Evolutionary conservation across 495 filamentous ascomycete genomes (phyloP), one percentile per base, ranked within the genome.

Genomic region (Pseudevernia furfuracea): DNA sequence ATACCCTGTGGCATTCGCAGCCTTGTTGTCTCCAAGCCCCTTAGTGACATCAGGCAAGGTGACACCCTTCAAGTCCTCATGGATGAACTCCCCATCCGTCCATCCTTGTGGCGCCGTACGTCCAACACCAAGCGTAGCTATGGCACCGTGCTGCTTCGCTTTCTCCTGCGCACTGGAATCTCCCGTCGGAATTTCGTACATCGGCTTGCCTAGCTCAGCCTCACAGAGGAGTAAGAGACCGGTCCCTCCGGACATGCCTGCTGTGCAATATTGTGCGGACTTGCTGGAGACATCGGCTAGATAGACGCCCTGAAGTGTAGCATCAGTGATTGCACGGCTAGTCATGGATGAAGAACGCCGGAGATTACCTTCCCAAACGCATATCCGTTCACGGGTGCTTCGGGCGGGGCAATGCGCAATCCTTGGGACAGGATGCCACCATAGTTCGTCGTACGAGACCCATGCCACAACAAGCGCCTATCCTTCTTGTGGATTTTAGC

Each of bases 351-450:
- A 25, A 57, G 52, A 41, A 12, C 30, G 9, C 4, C 3, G 52
- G 17, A 11, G 4, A 6, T 23, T 39, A 67, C 61, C 66, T 94
- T 92, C 67, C 88, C 91, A 67, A 94, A 95, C 79, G 84, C 86
- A 74, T 92, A 91, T 1, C 90, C 90, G 57, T 78, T 83, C 4
- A 85, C 85, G 3, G 89, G 91, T 0, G 89, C 89, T 72, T 92
- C 89, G 0, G 90, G 89, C 0, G 91, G 90, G 0, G 91, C 91
- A 62, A 96, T 95, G 14, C 89, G 88, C 11, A 96, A 79, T 44
- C 91, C 91, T 71, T 94, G 89, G 62, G 83, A 87, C 32, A 96
- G 81, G 58, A 96, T 94, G 65, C 90, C 89, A 67, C 85, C 86
- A 67, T 87, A 94, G 71, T 95, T 95, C 49, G 88, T 92, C 34